Evolutionary conservation across 176 grass and related monocot genomes (phyloP).

Genomic region (Oryza meridionalis): DNA sequence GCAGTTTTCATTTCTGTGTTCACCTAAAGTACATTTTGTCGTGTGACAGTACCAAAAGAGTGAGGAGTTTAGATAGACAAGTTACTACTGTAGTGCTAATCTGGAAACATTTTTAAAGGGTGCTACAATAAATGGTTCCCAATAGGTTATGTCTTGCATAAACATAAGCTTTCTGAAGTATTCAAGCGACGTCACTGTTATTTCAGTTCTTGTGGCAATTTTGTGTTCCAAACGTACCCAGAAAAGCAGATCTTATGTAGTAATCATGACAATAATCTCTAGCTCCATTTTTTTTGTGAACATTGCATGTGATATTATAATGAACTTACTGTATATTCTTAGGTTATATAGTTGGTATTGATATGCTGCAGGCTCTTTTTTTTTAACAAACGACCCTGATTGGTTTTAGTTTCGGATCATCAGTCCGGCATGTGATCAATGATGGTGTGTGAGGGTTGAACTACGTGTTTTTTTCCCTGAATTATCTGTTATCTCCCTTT

Average conservation of each 20-base stretch:
- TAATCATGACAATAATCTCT: conserved; percentile 13
- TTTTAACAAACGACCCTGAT: conserved; percentile 19
- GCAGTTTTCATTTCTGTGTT: neutral
- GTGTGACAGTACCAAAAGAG: neutral
- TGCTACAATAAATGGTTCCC: neutral
- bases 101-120: neutral
- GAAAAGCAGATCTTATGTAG: conserved; percentile 3
- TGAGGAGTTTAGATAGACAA: neutral
- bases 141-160: neutral
- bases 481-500: conserved; percentile 19
- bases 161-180: neutral
- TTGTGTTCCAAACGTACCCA: conserved; percentile 1
- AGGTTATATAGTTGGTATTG: neutral
- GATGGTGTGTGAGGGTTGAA: neutral
- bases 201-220: neutral
- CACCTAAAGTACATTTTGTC: conserved; percentile 5
- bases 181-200: conserved; percentile 14
- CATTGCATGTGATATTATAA: neutral
- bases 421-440: conserved; percentile 1
- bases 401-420: conserved; percentile 16
- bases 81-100: neutral
- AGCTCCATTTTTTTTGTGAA: conserved; percentile 11
- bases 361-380: neutral
- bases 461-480: neutral
- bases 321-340: conserved; percentile 2